Base-by-base conservation (phyloP, 805 yeast genomes). In the Spencermartinsiella europaea region DNA sequence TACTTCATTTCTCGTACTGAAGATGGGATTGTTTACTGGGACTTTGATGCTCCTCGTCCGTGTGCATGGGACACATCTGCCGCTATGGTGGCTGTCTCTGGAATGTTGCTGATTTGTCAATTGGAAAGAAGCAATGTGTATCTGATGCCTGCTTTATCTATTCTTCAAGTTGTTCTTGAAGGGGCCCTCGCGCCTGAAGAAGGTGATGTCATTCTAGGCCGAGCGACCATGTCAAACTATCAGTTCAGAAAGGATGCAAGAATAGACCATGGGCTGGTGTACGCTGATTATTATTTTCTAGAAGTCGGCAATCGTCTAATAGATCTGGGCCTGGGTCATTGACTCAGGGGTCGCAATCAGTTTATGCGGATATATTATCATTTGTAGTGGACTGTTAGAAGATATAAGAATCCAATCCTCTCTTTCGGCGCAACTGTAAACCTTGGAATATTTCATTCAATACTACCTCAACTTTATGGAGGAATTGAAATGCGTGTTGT, bases 281-380 rank as follows among this genome's bases (percentile, higher is more conserved):
- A 64, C 44, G 67, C 60, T 1, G 68, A 64, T 41, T 64, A 61
- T 40, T 64, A 63, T 46, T 63, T 61, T 47, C 37, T 64, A 17
- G 54, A 48, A 14, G 45, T 59, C 21, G 67, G 67, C 10, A 64
- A 64, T 40, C 50, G 55, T 36, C 50, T 64, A 8, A 34, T 63
- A 12, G 65, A 62, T 20, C 44, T 64, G 45, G 60, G 60, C 7
- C 45, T 53, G 49, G 44, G n/a, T 5, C 7, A 34, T n/a, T 34
- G 31, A 25, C 12, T 25, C n/a, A n/a, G n/a, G n/a, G n/a, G n/a
- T n/a, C n/a, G n/a, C n/a, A n/a, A n/a, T n/a, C n/a, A n/a, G n/a
- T n/a, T n/a, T n/a, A n/a, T n/a, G n/a, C n/a, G n/a, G n/a, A n/a
- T n/a, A n/a, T n/a, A n/a, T n/a, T n/a, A n/a, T n/a, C n/a, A n/a